Evolutionary conservation across 805 yeast genomes (phyloP).

Genomic region (Starmerella lactis-condensi): DNA sequence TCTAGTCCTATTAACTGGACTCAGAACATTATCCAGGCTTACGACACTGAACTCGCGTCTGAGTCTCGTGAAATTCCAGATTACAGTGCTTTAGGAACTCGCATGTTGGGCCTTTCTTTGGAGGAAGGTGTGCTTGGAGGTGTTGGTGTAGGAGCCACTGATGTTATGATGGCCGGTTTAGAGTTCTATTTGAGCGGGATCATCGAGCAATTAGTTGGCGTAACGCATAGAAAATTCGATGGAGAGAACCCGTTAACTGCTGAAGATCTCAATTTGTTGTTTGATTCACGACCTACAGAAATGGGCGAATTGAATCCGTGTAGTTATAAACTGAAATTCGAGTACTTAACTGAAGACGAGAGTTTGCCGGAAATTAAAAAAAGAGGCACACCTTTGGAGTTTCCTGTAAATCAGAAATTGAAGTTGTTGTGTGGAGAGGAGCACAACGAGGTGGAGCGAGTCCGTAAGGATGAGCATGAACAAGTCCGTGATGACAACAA

Average conservation of each 20-base stretch:
- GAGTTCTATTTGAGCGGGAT: constrained; percentile 55
- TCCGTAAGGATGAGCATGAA: constrained; percentile 1
- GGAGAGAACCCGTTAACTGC: constrained; percentile 21
- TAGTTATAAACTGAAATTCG: constrained; percentile 20
- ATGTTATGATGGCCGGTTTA: constrained; percentile 57
- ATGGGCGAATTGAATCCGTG: constrained; percentile 24
- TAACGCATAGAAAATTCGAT: constrained; percentile 18
- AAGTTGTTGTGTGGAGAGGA: too few species aligned
- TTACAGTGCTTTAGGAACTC: constrained; percentile 40
- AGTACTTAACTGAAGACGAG: constrained; percentile 23
- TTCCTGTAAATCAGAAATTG: constrained; percentile 2
- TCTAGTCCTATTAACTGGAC: constrained; percentile 45
- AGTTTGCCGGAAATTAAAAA: too few species aligned
- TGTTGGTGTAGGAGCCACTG: constrained; percentile 60
- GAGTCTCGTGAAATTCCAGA: constrained; percentile 76
- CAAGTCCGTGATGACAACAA: constrained; percentile 2
- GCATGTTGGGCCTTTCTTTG: constrained; percentile 66
- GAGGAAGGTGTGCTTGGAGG: constrained; percentile 79
- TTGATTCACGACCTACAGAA: constrained; percentile 21
- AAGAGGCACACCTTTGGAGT: constrained; percentile 4
- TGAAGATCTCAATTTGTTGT: constrained; percentile 21
- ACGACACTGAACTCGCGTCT: constrained; percentile 60
- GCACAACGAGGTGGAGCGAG: constrained; percentile 2
- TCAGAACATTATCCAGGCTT: constrained; percentile 74
- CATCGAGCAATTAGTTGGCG: constrained; percentile 43